Conservation (phyloP, 2,329 filamentous ascomycete genomes). For the Neofusicoccum parvum region DNA sequence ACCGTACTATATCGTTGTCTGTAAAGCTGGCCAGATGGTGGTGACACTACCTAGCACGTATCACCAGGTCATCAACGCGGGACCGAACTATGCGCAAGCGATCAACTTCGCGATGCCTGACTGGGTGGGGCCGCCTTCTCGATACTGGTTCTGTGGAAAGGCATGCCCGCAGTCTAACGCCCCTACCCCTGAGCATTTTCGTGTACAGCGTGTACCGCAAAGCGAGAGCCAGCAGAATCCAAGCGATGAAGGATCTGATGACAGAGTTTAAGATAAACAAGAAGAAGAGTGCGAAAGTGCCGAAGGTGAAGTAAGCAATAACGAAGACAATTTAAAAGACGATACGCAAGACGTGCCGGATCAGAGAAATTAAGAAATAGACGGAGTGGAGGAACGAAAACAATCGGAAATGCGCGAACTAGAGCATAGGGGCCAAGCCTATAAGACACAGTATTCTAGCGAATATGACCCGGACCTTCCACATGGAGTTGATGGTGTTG, state of each 20-base stretch:
- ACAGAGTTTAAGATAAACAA: no score
- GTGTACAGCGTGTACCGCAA: no score
- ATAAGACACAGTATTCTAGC: no score
- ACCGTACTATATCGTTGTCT: neutral
- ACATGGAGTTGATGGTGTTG: no score
- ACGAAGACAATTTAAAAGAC: neutral
- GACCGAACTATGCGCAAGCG: neutral
- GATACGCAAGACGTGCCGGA: neutral
- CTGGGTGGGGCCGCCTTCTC: neutral
- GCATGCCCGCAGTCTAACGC: neutral
- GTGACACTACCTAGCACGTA: neutral
- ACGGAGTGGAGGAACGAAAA: neutral
- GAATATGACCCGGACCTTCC: no score
- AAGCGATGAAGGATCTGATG: no score
- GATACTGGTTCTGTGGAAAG: neutral
- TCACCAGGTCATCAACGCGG: neutral
- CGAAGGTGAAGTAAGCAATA: neutral
- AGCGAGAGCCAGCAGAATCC: no score
- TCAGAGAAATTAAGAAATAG: neutral
- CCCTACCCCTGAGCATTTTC: neutral
- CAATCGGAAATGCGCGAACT: no score
- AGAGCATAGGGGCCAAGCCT: no score
- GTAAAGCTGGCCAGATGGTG: neutral
- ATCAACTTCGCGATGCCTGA: slow-evolving; percentile 1
- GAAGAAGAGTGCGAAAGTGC: neutral